Percentiles rank a stretch among this genome's conserved stretches.
phyloP scores from a whole-genome alignment of 306 rosid genomes.

The Rubus idaeus region DNA sequence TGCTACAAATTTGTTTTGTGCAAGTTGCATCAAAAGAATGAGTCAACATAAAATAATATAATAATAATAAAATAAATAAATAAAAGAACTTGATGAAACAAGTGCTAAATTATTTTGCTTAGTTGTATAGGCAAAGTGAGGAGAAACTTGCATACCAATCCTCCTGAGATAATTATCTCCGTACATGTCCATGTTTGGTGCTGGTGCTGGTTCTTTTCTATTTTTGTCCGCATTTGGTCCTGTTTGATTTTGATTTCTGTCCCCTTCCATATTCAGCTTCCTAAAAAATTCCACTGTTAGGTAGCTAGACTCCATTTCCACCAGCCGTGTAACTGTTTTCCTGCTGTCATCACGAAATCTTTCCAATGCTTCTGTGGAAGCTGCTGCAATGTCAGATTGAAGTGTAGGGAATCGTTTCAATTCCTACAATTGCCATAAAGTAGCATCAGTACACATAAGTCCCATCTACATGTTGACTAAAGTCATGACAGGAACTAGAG shows the following conservation, averaged over 20 bases:
- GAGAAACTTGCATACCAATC: constrained; percentile 61
- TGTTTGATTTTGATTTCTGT: constrained; percentile 50
- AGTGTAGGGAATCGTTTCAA: constrained; percentile 94
- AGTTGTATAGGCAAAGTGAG: constrained; percentile 11
- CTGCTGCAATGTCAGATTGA: constrained; percentile 73
- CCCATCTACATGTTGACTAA: not conserved
- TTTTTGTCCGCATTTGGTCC: constrained; percentile 58
- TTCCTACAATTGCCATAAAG: constrained; percentile 60
- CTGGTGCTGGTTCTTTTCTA: constrained; percentile 49
- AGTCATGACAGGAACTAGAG: not conserved
- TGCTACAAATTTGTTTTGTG: not conserved
- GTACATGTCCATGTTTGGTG: constrained; percentile 49
- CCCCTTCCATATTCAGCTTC: constrained; percentile 77
- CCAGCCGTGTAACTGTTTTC: constrained; percentile 83
- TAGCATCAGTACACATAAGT: not conserved
- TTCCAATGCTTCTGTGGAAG: constrained; percentile 84
- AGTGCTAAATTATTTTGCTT: not conserved
- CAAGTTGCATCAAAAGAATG: not conserved
- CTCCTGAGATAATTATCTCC: constrained; percentile 78
- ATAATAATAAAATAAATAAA: not conserved
- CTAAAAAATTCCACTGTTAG: constrained; percentile 91
- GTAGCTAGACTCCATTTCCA: constrained; percentile 97
- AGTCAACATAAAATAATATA: not conserved
- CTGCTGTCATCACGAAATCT: constrained; percentile 89
- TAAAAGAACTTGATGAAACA: not conserved